phyloP scores from a whole-genome alignment of 2,329 filamentous ascomycete species.

The Fusarium sterilihyphosum region DNA sequence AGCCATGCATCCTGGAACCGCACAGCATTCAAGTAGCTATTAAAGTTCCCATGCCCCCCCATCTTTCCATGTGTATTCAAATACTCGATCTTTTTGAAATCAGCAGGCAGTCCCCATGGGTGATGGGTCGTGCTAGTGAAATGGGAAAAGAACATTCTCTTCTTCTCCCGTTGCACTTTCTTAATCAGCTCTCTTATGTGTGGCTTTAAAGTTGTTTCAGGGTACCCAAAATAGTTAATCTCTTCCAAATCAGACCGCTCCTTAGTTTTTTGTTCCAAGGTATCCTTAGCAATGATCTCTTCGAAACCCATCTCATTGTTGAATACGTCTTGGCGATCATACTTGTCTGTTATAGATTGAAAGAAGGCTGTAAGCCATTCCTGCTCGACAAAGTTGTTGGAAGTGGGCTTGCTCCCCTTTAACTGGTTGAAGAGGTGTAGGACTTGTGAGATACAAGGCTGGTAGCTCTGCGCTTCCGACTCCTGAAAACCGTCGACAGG shows the following conservation, averaged over 20 bases:
- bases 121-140: slow-evolving; percentile 50
- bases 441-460: slow-evolving; percentile 55
- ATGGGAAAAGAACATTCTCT: slow-evolving; percentile 48
- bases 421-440: slow-evolving; percentile 45
- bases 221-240: slow-evolving; percentile 48
- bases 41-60: slow-evolving; percentile 43
- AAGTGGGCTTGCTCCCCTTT: slow-evolving; percentile 18
- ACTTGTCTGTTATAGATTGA: slow-evolving; percentile 48
- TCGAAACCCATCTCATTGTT: slow-evolving; percentile 46
- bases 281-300: slow-evolving; percentile 44
- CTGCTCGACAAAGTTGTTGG: slow-evolving; percentile 37
- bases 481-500: slow-evolving; percentile 53
- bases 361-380: slow-evolving; percentile 48
- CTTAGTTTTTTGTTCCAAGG: slow-evolving; percentile 31
- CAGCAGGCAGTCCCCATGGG: slow-evolving; percentile 33
- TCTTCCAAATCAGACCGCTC: slow-evolving; percentile 28
- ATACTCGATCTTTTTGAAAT: slow-evolving; percentile 31
- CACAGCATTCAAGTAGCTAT: slow-evolving; percentile 46
- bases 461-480: slow-evolving; percentile 52
- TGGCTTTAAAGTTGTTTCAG: slow-evolving; percentile 42
- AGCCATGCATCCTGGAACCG: slow-evolving; percentile 47
- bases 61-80: slow-evolving; percentile 35
- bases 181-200: slow-evolving; percentile 45
- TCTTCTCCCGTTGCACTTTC: slow-evolving; percentile 40
- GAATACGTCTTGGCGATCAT: slow-evolving; percentile 47